These are phyloP conservation scores for Aureobasidium sp. DNA, from an alignment of 2,329 filamentous ascomycete genomes.

Conservation along the genomic window DNA sequence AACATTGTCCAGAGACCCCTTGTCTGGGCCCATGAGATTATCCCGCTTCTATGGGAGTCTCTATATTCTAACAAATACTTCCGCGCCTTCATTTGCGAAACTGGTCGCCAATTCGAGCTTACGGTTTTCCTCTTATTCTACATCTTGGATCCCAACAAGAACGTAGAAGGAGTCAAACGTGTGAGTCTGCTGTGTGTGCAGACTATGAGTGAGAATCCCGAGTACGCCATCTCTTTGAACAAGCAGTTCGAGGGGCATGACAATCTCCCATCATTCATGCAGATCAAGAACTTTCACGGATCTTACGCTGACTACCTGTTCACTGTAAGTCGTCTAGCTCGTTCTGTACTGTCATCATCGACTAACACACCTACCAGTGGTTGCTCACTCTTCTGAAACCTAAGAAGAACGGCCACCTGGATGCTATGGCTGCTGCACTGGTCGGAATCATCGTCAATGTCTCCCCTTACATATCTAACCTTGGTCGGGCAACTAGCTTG, in stretches of 20 bases:
- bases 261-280: slow-evolving; percentile 82
- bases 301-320: slow-evolving; percentile 96
- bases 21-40: slow-evolving; percentile 93
- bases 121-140: slow-evolving; percentile 93
- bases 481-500: slow-evolving; percentile 78
- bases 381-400: slow-evolving; percentile 17
- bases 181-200: slow-evolving; percentile 99
- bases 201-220: slow-evolving; percentile 92
- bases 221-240: slow-evolving; percentile 91
- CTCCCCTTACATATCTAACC: slow-evolving; percentile 81
- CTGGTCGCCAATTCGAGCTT: slow-evolving; percentile 93
- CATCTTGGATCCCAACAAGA: slow-evolving; percentile 86
- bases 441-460: slow-evolving; percentile 96
- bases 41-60: slow-evolving; percentile 98
- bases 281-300: slow-evolving; percentile 85
- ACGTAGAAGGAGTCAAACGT: slow-evolving; percentile 92
- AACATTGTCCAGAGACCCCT: slow-evolving; percentile 67
- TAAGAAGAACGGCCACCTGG: slow-evolving; percentile 19
- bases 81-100: slow-evolving; percentile 96
- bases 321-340: slow-evolving; percentile 65
- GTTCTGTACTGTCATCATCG: neutral
- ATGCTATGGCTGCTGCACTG: slow-evolving; percentile 83
- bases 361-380: slow-evolving; percentile 15
- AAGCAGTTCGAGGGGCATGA: slow-evolving; percentile 91
- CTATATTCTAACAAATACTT: slow-evolving; percentile 99